These are phyloP conservation scores for Salicornia ramosissima DNA, from an alignment of 148 eudicot species.

Conservation along the genomic window DNA sequence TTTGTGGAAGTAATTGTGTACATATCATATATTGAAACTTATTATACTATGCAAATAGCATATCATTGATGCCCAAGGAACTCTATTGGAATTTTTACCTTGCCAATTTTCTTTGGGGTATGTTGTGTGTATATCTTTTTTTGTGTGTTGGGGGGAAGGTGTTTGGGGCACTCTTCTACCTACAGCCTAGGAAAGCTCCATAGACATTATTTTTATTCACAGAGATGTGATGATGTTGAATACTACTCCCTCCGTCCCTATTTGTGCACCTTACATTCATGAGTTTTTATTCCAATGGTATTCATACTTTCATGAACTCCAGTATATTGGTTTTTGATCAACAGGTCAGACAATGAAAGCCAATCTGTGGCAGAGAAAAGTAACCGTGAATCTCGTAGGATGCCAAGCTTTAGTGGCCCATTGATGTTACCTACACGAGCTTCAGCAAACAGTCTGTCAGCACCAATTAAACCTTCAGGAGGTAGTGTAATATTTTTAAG, in stretches of 20 bases:
- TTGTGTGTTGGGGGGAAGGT: too few relatives aligned
- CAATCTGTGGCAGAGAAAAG: constrained; percentile 42
- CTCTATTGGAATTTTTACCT: too few relatives aligned
- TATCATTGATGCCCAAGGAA: not conserved
- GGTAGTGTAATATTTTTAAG: constrained; percentile 36
- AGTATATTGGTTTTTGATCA: constrained; percentile 18
- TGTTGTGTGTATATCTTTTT: too few relatives aligned
- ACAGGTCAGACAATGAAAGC: constrained; percentile 67
- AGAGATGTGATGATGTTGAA: too few relatives aligned
- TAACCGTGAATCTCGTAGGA: constrained; percentile 48
- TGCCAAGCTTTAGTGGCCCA: constrained; percentile 92
- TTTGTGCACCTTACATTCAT: too few relatives aligned
- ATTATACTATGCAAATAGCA: not conserved
- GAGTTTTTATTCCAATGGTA: too few relatives aligned
- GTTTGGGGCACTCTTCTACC: too few relatives aligned
- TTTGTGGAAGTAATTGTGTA: not conserved
- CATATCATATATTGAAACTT: not conserved
- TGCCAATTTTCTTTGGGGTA: too few relatives aligned
- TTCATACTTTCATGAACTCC: not conserved
- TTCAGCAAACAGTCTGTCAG: constrained; percentile 95
- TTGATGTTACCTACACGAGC: constrained; percentile 85
- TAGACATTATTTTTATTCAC: too few relatives aligned
- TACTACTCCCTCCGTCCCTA: too few relatives aligned
- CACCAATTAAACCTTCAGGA: constrained; percentile 90
- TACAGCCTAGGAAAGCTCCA: too few relatives aligned